A percentile compares a stretch with the other conserved stretches of the same genome.
Conservation (phyloP, 345 rosid species). For the Hibiscus syriacus region DNA sequence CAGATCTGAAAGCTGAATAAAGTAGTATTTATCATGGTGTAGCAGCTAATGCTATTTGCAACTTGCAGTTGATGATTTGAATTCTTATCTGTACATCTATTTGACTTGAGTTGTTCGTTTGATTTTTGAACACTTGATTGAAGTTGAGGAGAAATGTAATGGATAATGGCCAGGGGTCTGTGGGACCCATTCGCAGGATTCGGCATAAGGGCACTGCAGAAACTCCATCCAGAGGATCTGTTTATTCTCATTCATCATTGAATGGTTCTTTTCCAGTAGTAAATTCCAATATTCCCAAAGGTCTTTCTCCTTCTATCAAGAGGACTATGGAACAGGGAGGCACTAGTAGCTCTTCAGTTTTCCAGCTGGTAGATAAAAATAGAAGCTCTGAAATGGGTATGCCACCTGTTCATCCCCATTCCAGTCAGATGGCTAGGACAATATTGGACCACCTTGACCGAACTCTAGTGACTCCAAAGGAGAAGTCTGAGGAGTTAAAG, state of each 20-base stretch:
- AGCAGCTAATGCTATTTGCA: constrained; percentile 1
- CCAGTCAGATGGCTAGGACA: constrained; percentile 70
- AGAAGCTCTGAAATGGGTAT: constrained; percentile 34
- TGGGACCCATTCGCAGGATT: constrained; percentile 65
- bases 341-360: constrained; percentile 28
- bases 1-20: not conserved
- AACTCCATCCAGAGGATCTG: constrained; percentile 29
- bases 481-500: constrained; percentile 65
- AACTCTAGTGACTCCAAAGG: constrained; percentile 54
- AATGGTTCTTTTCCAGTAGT: constrained; percentile 30
- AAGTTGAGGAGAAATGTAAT: constrained; percentile 31
- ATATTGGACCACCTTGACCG: constrained; percentile 81
- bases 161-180: constrained; percentile 43
- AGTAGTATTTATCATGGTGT: not conserved
- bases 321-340: constrained; percentile 41
- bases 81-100: constrained; percentile 1
- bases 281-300: constrained; percentile 20
- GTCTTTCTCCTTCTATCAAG: constrained; percentile 25
- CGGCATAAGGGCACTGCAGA: constrained; percentile 31
- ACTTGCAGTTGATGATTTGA: constrained; percentile 4
- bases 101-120: constrained; percentile 1
- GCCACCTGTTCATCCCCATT: constrained; percentile 58
- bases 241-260: constrained; percentile 30
- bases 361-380: constrained; percentile 27
- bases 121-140: constrained; percentile 24